Base-by-base conservation (phyloP, 2,329 filamentous ascomycete genomes). In the Phaeosphaeria sp. region DNA sequence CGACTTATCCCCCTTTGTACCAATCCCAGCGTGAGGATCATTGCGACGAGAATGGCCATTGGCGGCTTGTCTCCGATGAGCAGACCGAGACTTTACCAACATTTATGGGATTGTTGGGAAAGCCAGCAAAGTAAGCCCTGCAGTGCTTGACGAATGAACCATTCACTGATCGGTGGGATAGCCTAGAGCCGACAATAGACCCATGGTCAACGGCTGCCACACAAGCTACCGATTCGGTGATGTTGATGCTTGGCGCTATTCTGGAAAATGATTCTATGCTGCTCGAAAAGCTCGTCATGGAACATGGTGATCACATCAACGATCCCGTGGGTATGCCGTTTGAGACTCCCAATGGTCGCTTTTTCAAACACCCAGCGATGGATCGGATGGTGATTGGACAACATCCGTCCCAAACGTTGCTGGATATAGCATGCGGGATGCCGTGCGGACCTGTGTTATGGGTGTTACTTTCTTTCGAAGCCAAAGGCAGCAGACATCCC, bases 341-440 rank as follows among this genome's bases (percentile, higher is more conserved):
- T 33, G 67, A 72, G 6, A 46, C 49, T 9, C 56, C 60, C 25
- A 61, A 30, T 13, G 62, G 65, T 17, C 63, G 63, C 3, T 74
- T 75, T 46, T 67, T 64, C 40, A 59, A 64, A 18, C 71, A 75
- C 46, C 66, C 68, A 3, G 66, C 64, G 2, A 59, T 75, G 21
- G 62, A 48, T 8, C 25, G 62, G 4, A 71, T 73, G 53, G 59
- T 69, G 6, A 65, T 76, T 17, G 49, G 74, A 15, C 68, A 77
- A 36, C 74, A 75, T 55, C 53, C 68, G 9, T 56, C 57, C 22
- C 74, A 76, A 45, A 77, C 63, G 2, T 39, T 77, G 2, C 56
- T 77, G 1, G 74, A 77, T 49, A 65, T 77, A 22, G 72, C 74
- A 5, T 68, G 69, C 39, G 72, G 56, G 7, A 66, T 76, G 57